These are phyloP conservation scores for Penicillium italicum DNA, from an alignment of 2,329 filamentous ascomycete genomes.

Conservation along the genomic window DNA sequence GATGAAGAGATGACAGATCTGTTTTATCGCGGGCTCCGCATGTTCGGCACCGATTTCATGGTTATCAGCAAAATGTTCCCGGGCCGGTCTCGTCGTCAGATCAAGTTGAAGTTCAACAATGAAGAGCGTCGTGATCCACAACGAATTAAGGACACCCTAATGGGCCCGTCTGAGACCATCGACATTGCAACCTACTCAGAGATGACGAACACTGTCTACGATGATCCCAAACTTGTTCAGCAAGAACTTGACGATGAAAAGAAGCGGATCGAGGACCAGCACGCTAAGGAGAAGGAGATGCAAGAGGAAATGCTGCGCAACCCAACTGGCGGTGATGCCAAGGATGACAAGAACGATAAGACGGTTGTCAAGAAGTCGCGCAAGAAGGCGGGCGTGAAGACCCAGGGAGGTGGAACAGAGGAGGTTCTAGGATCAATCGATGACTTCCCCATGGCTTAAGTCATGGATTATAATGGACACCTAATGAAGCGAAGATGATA, in stretches of 20 bases:
- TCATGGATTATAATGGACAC: not conserved
- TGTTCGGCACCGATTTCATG: conserved; percentile 64
- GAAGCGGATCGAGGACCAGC: conserved; percentile 46
- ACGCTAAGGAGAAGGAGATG: conserved; percentile 44
- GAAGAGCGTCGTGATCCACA: conserved; percentile 57
- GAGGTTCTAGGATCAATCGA: conserved; percentile 42
- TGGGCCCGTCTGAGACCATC: conserved; percentile 44
- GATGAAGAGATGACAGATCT: conserved; percentile 55
- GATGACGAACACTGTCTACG: conserved; percentile 46
- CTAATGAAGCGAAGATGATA: not conserved
- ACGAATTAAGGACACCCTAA: conserved; percentile 51
- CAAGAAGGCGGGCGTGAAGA: conserved; percentile 29
- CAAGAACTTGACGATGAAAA: conserved; percentile 45
- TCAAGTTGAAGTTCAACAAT: conserved; percentile 61
- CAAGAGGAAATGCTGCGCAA: conserved; percentile 45
- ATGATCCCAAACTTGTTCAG: conserved; percentile 40
- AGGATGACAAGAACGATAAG: conserved; percentile 33
- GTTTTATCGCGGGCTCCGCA: conserved; percentile 60
- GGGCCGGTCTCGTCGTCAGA: conserved; percentile 55
- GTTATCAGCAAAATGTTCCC: conserved; percentile 62
- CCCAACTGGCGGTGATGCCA: conserved; percentile 34
- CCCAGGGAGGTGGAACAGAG: conserved; percentile 36
- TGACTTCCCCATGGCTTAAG: conserved; percentile 24
- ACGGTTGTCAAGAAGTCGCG: conserved; percentile 30
- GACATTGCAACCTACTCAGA: conserved; percentile 45